phyloP scores from a whole-genome alignment of 208 protist species.

The Trichomonas vaginalis region DNA sequence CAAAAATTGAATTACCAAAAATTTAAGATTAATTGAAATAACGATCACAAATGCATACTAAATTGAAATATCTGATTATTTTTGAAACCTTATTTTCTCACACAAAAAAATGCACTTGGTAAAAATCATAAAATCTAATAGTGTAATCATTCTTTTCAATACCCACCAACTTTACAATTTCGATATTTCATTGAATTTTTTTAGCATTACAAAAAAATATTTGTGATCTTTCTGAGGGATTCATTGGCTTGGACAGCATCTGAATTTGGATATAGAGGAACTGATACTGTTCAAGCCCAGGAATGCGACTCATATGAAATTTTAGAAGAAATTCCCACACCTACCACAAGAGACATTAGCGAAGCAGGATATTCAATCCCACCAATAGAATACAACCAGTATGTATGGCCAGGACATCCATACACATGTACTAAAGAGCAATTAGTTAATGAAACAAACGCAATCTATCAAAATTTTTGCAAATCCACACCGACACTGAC shows the following conservation, averaged over 20 bases:
- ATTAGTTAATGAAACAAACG: not conserved
- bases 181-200: not conserved
- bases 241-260: not conserved
- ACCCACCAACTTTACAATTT: not conserved
- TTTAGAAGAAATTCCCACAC: not conserved
- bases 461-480: not conserved
- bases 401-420: not conserved
- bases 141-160: not conserved
- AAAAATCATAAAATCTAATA: not conserved
- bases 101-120: not conserved
- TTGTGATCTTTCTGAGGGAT: not conserved
- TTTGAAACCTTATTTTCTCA: not conserved
- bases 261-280: not conserved
- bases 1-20: not conserved
- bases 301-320: not conserved
- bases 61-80: not conserved
- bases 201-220: not conserved
- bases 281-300: not conserved
- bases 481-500: not conserved
- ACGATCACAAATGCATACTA: not conserved
- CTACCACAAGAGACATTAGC: not conserved
- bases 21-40: not conserved
- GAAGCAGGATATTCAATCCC: not conserved
- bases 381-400: not conserved
- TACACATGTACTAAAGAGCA: not conserved